Base-by-base conservation (phyloP, 768 basidiomycete genomes). In the Mrakia frigida region DNA sequence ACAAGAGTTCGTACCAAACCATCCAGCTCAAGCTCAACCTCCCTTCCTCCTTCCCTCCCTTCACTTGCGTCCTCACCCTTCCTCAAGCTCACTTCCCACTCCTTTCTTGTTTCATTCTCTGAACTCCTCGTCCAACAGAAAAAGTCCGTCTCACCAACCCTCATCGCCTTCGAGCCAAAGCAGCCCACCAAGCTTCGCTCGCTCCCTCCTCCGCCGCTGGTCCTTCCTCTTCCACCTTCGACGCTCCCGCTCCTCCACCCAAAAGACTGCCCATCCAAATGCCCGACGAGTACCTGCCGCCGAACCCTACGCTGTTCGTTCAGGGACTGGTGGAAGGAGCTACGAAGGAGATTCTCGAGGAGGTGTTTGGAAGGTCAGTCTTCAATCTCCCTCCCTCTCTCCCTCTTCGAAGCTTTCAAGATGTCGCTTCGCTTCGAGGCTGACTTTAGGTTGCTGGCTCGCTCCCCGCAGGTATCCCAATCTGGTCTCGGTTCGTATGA, bases 241-340 rank as follows among this genome's bases (percentile, higher is more conserved):
- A n/a, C 23, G 60, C 33, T 1, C 43, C 50, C 21, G 70, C 61
- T 14, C 33, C 76, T 7, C 63, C 63, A 33, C 69, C 70, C 52
- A 72, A 67, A 59, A 43, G 61, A 52, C 60, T 33, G 37, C 50
- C 72, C 23, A 91, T 97, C 77, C 93, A 95, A 83, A 97, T 98
- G 94, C 95, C 96, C 56, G 97, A 99, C 90, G 97, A 99, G 84
- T 98, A 98, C 84, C 88, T 99, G 10, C 97, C 97, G 2, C 96
- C 97, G 53, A 99, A 99, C 90, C 94, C 95, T 84, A 96, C 98
- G 84, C 88, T 99, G 71, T 99, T 99, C 88, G 83, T 99, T 79
- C 97, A 99, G 84, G 98, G 98, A 82, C 86, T 99, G 33, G 94
- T 95, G 28, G 94, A 97, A 82, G 90, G 84, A 59, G 94, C 94